Evolutionary conservation across 495 filamentous ascomycete genomes (phyloP).

Genomic region (Staphylotrichum tortipilum): DNA sequence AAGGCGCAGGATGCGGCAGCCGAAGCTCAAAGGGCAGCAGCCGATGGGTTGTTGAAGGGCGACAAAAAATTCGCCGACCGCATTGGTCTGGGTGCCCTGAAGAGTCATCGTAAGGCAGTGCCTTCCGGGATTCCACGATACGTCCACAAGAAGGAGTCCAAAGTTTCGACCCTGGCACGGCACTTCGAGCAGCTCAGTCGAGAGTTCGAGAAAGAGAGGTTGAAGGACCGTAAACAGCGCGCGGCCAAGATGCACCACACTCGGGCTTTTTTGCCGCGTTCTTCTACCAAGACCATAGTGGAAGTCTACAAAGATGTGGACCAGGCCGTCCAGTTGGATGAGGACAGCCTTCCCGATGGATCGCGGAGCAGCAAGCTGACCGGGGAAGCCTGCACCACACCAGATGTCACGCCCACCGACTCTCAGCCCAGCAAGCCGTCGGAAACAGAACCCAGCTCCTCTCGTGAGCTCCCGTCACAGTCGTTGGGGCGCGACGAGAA

Average conservation of each 20-base stretch:
- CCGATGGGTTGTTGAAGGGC: constrained; percentile 33
- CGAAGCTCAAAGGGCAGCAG: constrained; percentile 21
- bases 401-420: constrained; percentile 23
- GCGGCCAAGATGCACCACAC: constrained; percentile 73
- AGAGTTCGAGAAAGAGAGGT: constrained; percentile 91
- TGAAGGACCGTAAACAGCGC: constrained; percentile 73
- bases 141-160: constrained; percentile 57
- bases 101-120: constrained; percentile 49
- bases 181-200: constrained; percentile 95
- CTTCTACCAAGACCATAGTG: constrained; percentile 90
- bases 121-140: constrained; percentile 87
- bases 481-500: constrained; percentile 30
- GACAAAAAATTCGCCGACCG: constrained; percentile 70
- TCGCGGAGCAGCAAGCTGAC: constrained; percentile 15
- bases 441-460: constrained; percentile 16
- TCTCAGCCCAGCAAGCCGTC: constrained; percentile 20
- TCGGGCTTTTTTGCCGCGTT: constrained; percentile 70
- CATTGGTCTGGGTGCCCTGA: constrained; percentile 51
- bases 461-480: constrained; percentile 18
- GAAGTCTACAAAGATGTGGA: constrained; percentile 89
- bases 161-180: constrained; percentile 79
- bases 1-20: constrained; percentile 22
- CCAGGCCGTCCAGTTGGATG: constrained; percentile 78
- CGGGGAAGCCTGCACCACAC: constrained; percentile 13
- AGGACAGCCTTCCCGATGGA: constrained; percentile 35